phyloP scores from a whole-genome alignment of 208 protist genomes.

The Trypanosoma mega region DNA sequence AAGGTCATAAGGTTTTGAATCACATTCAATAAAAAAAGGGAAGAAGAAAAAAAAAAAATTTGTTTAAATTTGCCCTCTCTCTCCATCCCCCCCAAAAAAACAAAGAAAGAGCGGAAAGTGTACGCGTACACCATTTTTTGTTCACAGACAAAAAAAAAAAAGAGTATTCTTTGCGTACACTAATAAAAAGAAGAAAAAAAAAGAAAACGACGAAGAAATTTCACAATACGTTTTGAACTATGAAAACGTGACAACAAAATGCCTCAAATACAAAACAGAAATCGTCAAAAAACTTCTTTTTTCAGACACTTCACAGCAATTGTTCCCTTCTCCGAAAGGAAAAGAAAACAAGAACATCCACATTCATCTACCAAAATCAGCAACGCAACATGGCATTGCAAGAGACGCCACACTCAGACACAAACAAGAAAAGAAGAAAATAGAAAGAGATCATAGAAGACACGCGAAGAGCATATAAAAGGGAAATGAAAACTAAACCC shows the following conservation, averaged over 20 bases:
- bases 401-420: conserved; percentile 6
- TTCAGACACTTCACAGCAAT: too few relatives aligned
- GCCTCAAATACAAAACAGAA: neutral
- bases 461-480: too few relatives aligned
- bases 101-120: too few relatives aligned
- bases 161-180: conserved; percentile 6
- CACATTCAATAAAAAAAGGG: conserved; percentile 8
- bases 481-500: too few relatives aligned
- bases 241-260: too few relatives aligned
- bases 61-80: neutral
- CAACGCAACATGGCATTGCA: too few relatives aligned
- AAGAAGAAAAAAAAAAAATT: neutral
- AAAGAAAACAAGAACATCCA: neutral
- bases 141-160: conserved; percentile 11
- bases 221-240: conserved; percentile 3
- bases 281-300: neutral
- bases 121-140: conserved; percentile 5
- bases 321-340: too few relatives aligned
- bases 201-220: neutral
- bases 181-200: conserved; percentile 1
- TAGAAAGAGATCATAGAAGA: too few relatives aligned
- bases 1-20: conserved; percentile 3
- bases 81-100: too few relatives aligned
- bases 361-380: neutral
- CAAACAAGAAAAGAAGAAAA: conserved; percentile 22